Base-by-base conservation (phyloP, 2,329 filamentous ascomycete genomes). In the Zopfia rhizophila region DNA sequence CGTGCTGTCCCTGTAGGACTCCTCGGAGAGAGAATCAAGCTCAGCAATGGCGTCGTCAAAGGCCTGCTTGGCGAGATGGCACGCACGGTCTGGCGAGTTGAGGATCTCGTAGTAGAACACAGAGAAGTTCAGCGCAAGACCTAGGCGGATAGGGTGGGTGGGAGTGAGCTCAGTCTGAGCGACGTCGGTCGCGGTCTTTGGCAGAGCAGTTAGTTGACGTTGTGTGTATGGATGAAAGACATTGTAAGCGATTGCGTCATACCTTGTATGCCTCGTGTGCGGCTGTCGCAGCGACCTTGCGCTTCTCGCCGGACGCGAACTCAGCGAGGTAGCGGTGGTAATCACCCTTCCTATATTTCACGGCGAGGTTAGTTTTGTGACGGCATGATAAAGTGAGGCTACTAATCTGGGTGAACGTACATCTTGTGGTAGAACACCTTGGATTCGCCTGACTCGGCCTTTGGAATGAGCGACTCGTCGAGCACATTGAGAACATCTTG, bases 351-450 rank as follows among this genome's bases (percentile, higher is more conserved):
- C 91, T 96, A 65, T 70, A 61, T 55, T 32, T 35, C 23, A 55
- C 39, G 46, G 13, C 41, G 19, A 18, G 27, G 43, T 63, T 43
- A 57, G 53, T 38, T 32, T 28, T 39, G 11, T 8, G 5, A 12
- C 29, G 13, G 18, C 18, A 8, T 10, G 14, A 40, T 18, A 11
- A n/a, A 17, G 40, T n/a, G n/a, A 30, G 19, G 29, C 19, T 12
- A n/a, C 16, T 18, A 28, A 36, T 23, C 12, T 16, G 45, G 6
- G 22, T 33, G 22, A 22, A 83, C 90, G 67, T 81, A 97, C 93
- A 97, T 97, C 87, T 97, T 97, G 88, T 97, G 92, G 83, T 97
- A 97, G 80, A 97, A 97, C 75, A 97, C 93, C 87, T 97, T 97
- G 76, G 91, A 96, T 84, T 97, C 93, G 81, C 93, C 93, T 62